These are phyloP conservation scores for Lignosus rhinocerotis DNA, from an alignment of 1,284 basidiomycete species.

Conservation along the genomic window DNA sequence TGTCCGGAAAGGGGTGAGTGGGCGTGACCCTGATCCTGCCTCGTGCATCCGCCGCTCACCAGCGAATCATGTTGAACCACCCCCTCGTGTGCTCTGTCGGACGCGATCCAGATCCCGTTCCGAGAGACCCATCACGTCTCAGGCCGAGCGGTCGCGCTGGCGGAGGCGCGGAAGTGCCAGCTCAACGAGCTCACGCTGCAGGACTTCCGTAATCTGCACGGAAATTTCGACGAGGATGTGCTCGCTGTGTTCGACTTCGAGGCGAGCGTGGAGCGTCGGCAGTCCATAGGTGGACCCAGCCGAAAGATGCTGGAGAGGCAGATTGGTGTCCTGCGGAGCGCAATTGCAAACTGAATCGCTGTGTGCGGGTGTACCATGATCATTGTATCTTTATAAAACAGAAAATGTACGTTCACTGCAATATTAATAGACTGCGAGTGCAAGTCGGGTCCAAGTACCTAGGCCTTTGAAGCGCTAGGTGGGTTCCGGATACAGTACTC, in stretches of 20 bases:
- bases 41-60: not conserved
- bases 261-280: conserved; percentile 90
- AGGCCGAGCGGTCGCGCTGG: conserved; percentile 92
- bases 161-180: conserved; percentile 81
- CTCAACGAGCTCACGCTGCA: conserved; percentile 80
- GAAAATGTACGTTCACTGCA: no score
- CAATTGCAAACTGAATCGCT: conserved; percentile 35
- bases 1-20: conserved; percentile 91
- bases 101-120: conserved; percentile 74
- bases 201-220: conserved; percentile 78
- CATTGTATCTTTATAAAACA: not conserved
- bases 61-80: not conserved
- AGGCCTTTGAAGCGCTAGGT: no score
- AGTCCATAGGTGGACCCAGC: conserved; percentile 92
- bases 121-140: conserved; percentile 98
- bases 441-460: no score
- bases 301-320: conserved; percentile 85
- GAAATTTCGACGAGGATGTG: conserved; percentile 84
- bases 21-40: not conserved
- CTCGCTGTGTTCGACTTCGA: conserved; percentile 88
- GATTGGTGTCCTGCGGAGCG: conserved; percentile 66
- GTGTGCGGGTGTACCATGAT: not conserved
- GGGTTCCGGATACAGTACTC: not conserved
- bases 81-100: not conserved
- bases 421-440: no score